Evolutionary conservation across 257 asterid genomes (phyloP).

Genomic region (Solanum corneliomulleri): DNA sequence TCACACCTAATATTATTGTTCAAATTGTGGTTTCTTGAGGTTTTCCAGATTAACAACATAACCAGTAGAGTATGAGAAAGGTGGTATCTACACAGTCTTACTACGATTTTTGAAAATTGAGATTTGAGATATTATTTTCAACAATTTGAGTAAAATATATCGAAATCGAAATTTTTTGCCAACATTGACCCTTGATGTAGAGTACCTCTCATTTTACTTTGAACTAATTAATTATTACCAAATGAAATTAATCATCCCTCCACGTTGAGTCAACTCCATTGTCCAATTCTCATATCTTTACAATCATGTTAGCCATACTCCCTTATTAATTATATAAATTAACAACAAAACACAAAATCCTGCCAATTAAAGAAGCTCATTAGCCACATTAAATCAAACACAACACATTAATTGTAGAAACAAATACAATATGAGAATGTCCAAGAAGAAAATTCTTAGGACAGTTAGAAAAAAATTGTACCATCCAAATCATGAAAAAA

Average conservation of each 20-base stretch:
- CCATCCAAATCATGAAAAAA: constrained; percentile 10
- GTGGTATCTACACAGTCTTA: too few relatives aligned
- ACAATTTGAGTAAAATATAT: too few relatives aligned
- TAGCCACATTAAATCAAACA: not conserved
- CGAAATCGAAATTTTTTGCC: too few relatives aligned
- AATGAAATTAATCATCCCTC: not conserved
- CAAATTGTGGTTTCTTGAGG: too few relatives aligned
- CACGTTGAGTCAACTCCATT: not conserved
- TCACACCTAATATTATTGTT: too few relatives aligned
- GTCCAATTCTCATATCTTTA: not conserved
- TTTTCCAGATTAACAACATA: too few relatives aligned
- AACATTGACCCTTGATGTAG: not conserved
- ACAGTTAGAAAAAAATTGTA: constrained; percentile 22
- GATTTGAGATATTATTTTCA: too few relatives aligned
- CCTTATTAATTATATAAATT: not conserved
- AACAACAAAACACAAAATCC: not conserved
- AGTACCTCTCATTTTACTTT: not conserved
- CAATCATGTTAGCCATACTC: not conserved
- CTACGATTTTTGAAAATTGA: too few relatives aligned
- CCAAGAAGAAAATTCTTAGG: constrained; percentile 21
- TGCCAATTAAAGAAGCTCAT: not conserved
- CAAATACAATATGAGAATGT: constrained; percentile 3
- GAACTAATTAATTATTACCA: not conserved
- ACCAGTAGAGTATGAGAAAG: too few relatives aligned
- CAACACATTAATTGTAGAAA: not conserved